phyloP scores from a whole-genome alignment of 768 basidiomycete genomes.

The Mycena filopes region DNA sequence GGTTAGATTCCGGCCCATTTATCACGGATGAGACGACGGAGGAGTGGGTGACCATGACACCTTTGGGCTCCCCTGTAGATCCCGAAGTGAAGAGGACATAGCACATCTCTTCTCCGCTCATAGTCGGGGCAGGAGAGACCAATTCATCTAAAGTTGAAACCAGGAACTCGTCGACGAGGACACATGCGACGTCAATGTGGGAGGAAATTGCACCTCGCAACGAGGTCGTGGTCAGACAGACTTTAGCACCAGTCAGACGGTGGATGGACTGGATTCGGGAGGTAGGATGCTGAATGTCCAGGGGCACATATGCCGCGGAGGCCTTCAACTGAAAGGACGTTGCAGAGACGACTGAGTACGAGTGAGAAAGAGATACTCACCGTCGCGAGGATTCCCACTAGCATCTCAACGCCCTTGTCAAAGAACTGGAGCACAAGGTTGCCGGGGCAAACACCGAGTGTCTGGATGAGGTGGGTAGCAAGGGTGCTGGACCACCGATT shows the following conservation, averaged over 20 bases:
- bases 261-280: neutral
- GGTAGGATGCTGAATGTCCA: conserved; percentile 2
- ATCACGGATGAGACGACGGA: conserved; percentile 13
- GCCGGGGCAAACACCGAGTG: neutral
- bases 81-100: conserved; percentile 14
- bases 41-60: conserved; percentile 15
- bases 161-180: conserved; percentile 2
- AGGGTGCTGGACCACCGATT: neutral
- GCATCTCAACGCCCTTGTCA: conserved; percentile 10
- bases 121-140: neutral
- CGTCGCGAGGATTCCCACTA: conserved; percentile 6
- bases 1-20: conserved; percentile 13
- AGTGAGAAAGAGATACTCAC: neutral
- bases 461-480: neutral
- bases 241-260: neutral
- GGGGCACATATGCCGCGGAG: neutral
- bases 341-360: neutral
- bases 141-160: neutral
- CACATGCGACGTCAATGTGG: neutral
- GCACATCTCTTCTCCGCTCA: conserved; percentile 2
- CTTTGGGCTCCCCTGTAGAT: conserved; percentile 1
- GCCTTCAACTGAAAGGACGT: neutral
- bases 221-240: conserved; percentile 11
- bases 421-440: conserved; percentile 2
- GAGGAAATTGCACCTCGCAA: neutral